Conservation (phyloP, 2,329 filamentous ascomycete species). For the Colletotrichum neosansevieriae region DNA sequence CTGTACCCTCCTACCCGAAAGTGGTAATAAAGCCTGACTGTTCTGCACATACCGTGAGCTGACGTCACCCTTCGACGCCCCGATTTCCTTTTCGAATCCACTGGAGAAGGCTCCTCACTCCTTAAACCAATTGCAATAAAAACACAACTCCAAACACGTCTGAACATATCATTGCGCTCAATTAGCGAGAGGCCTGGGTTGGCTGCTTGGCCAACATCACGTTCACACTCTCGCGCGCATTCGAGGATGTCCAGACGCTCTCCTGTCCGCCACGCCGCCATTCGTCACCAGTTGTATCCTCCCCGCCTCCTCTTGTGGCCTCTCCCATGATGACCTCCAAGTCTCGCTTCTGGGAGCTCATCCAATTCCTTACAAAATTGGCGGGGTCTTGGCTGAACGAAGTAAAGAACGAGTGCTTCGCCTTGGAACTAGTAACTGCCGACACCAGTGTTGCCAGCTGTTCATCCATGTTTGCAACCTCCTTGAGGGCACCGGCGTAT, state of each 20-base stretch:
- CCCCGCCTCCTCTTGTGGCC: slow-evolving; percentile 72
- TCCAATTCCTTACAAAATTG: slow-evolving; percentile 87
- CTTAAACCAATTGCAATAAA: background rate
- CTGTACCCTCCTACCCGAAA: background rate
- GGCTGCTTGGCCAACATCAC: slow-evolving; percentile 68
- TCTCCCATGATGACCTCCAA: slow-evolving; percentile 90
- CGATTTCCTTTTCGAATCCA: background rate
- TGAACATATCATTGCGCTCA: background rate
- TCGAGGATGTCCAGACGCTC: slow-evolving; percentile 68
- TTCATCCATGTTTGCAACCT: slow-evolving; percentile 83
- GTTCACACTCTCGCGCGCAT: slow-evolving; percentile 73
- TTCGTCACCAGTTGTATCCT: slow-evolving; percentile 70
- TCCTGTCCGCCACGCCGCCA: slow-evolving; percentile 73
- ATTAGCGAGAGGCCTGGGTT: slow-evolving; percentile 28
- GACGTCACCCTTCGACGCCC: slow-evolving; percentile 3
- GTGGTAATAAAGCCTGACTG: background rate
- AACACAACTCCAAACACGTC: background rate
- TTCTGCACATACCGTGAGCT: background rate
- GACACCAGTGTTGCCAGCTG: slow-evolving; percentile 87
- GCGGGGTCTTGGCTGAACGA: slow-evolving; percentile 84
- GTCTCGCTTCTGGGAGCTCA: slow-evolving; percentile 91
- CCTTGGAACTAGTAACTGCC: slow-evolving; percentile 85
- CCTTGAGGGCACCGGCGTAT: slow-evolving; percentile 78
- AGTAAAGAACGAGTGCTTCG: slow-evolving; percentile 89
- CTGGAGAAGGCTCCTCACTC: background rate